phyloP scores from a whole-genome alignment of 2,329 filamentous ascomycete genomes.

The Paradendryphiella salina region DNA sequence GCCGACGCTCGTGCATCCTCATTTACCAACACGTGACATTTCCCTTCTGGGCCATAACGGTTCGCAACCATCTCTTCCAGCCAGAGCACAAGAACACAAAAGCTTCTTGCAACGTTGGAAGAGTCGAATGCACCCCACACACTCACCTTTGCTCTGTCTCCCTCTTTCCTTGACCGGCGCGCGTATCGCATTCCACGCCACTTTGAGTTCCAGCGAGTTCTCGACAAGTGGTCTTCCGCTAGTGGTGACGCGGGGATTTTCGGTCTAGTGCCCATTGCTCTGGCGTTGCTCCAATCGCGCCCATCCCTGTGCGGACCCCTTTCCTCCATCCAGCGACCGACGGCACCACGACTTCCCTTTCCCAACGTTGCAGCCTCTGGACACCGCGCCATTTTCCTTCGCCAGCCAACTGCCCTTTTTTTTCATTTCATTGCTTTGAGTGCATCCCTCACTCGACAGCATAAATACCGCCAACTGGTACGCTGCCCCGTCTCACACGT shows the following conservation, averaged over 20 bases:
- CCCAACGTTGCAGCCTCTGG: constrained; percentile 38
- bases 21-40: constrained; percentile 36
- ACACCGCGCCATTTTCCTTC: constrained; percentile 35
- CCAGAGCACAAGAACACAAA: constrained; percentile 20
- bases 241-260: constrained; percentile 36
- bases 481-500: constrained; percentile 28
- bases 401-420: constrained; percentile 28
- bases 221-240: constrained; percentile 10
- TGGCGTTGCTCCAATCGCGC: constrained; percentile 42
- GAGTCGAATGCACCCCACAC: not conserved
- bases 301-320: constrained; percentile 43
- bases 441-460: constrained; percentile 42
- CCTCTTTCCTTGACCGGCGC: not conserved
- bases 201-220: constrained; percentile 7
- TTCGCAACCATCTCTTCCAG: constrained; percentile 29
- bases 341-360: constrained; percentile 44
- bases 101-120: constrained; percentile 4
- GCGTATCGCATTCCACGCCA: constrained; percentile 1
- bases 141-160: not conserved
- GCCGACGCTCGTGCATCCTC: constrained; percentile 15
- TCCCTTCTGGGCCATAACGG: constrained; percentile 23
- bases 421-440: constrained; percentile 38
- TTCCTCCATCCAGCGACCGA: constrained; percentile 39
- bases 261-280: constrained; percentile 39
- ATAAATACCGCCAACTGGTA: constrained; percentile 46